Evolutionary conservation across 2,329 filamentous ascomycete species (phyloP).

Genomic region (Tolypocladium tundrense): DNA sequence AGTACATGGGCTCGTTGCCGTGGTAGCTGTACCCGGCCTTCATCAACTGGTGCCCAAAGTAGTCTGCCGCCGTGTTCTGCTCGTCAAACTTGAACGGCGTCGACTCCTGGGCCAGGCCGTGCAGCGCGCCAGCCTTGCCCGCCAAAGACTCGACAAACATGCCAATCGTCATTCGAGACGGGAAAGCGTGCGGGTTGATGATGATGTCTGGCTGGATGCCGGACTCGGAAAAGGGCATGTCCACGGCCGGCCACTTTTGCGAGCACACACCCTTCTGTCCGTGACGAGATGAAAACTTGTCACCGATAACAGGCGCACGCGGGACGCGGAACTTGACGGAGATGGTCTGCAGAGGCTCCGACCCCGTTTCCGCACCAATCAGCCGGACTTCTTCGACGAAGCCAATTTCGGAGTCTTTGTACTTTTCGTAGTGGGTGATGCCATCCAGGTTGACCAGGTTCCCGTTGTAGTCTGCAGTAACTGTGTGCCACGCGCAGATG

Average conservation of each 20-base stretch:
- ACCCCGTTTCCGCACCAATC: conserved; percentile 74
- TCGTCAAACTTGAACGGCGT: conserved; percentile 95
- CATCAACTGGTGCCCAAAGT: conserved; percentile 91
- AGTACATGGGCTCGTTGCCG: conserved; percentile 98
- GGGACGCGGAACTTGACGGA: conserved; percentile 91
- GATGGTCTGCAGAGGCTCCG: conserved; percentile 75
- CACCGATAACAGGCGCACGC: conserved; percentile 83
- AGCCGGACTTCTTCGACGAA: conserved; percentile 91
- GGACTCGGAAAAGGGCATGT: conserved; percentile 95
- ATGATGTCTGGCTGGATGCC: conserved; percentile 97
- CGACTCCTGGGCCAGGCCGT: conserved; percentile 90
- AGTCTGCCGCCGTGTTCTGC: conserved; percentile 82
- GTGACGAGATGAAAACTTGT: conserved; percentile 98
- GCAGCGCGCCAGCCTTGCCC: conserved; percentile 86
- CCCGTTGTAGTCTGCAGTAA: conserved; percentile 68
- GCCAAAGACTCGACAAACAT: conserved; percentile 98
- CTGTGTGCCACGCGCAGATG: conserved; percentile 82
- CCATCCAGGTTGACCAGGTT: conserved; percentile 79
- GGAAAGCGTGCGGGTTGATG: conserved; percentile 99
- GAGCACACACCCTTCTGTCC: conserved; percentile 96
- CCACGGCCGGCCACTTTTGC: conserved; percentile 85
- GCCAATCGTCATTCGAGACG: conserved; percentile 98
- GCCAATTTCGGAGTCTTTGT: conserved; percentile 82
- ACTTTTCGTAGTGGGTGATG: conserved; percentile 79
- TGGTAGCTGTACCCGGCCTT: conserved; percentile 97